These are phyloP conservation scores for Tolypocladium tropicale DNA, from an alignment of 2,329 filamentous ascomycete species.

Conservation along the genomic window DNA sequence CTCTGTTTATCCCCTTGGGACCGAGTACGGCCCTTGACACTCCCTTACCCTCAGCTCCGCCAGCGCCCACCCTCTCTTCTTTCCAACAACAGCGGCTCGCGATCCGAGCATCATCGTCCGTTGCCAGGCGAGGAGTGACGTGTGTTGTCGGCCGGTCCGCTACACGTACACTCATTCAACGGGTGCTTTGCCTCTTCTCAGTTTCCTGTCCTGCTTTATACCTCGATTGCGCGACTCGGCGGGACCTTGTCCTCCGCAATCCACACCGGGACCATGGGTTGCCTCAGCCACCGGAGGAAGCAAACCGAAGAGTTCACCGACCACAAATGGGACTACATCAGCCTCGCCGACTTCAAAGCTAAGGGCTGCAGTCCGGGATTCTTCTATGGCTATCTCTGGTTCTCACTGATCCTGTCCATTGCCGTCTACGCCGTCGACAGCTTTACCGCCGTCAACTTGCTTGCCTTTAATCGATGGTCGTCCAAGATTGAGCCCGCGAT, in stretches of 20 bases:
- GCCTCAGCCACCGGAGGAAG: constrained; percentile 51
- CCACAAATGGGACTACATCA: constrained; percentile 91
- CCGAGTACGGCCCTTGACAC: background rate
- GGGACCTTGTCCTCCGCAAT: background rate
- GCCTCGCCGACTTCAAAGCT: constrained; percentile 68
- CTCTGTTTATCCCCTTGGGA: no score
- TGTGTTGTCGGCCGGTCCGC: constrained; percentile 32
- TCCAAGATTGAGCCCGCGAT: constrained; percentile 72
- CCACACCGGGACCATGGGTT: constrained; percentile 46
- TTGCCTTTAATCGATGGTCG: constrained; percentile 84
- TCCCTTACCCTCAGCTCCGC: background rate
- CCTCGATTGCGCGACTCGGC: constrained; percentile 6
- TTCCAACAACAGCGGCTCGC: background rate
- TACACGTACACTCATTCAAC: constrained; percentile 3
- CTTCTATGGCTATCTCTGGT: constrained; percentile 77
- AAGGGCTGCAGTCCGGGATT: constrained; percentile 66
- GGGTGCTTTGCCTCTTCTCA: background rate
- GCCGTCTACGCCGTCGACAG: constrained; percentile 84
- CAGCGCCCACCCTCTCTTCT: background rate
- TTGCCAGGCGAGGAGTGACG: constrained; percentile 41
- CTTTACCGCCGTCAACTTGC: constrained; percentile 85
- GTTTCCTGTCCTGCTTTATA: constrained; percentile 3
- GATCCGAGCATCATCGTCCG: constrained; percentile 26
- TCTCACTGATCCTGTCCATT: constrained; percentile 67
- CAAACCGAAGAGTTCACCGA: constrained; percentile 61